A percentile compares a stretch with the other conserved stretches of the same genome.
Evolutionary conservation across 2,329 filamentous ascomycete genomes (phyloP).

Genomic region (Venturiaceae sp.): DNA sequence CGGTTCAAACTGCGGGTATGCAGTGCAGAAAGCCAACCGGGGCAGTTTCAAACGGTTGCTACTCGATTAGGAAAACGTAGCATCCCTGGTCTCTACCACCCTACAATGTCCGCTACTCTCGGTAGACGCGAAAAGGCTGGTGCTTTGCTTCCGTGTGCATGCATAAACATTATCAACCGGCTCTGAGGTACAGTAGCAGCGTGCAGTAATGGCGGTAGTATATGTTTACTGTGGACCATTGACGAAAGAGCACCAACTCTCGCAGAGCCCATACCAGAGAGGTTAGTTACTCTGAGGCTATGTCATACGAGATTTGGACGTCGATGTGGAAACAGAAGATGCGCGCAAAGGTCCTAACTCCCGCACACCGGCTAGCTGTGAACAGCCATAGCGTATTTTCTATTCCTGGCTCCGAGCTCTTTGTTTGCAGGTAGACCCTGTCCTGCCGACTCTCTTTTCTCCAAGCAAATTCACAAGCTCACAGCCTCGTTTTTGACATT

Average conservation of each 20-base stretch:
- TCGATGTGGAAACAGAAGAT: too few species aligned
- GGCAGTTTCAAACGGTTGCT: not conserved
- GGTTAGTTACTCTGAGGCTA: too few species aligned
- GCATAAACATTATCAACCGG: too few species aligned
- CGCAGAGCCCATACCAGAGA: too few species aligned
- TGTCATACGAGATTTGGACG: too few species aligned
- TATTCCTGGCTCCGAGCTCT: not conserved
- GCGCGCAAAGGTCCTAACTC: not conserved
- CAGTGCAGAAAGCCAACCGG: not conserved
- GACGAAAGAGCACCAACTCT: too few species aligned
- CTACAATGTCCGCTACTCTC: too few species aligned
- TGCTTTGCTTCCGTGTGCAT: too few species aligned
- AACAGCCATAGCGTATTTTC: not conserved
- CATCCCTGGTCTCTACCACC: not conserved
- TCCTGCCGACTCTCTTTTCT: not conserved
- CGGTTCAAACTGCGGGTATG: not conserved
- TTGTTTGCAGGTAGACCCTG: not conserved
- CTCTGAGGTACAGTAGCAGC: too few species aligned
- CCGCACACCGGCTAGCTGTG: not conserved
- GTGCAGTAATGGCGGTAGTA: too few species aligned
- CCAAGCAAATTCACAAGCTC: not conserved
- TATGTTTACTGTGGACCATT: too few species aligned
- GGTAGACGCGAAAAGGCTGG: not conserved
- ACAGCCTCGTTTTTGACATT: conserved; percentile 1
- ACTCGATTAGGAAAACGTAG: not conserved